Base-by-base conservation (phyloP, 2,329 filamentous ascomycete species). In the Paraphoma sp. region DNA sequence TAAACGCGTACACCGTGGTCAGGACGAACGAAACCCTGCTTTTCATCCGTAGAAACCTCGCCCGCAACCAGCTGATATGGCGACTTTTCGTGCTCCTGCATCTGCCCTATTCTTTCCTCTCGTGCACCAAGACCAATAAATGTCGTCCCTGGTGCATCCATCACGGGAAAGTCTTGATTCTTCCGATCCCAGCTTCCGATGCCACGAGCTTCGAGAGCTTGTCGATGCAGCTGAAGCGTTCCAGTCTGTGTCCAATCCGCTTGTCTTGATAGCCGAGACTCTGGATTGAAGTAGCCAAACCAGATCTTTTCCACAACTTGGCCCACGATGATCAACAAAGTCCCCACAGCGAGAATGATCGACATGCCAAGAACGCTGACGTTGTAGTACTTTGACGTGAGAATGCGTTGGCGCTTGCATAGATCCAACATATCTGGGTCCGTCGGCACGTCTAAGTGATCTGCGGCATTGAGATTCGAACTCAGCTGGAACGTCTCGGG, bases 331-430 rank as follows among this genome's bases (percentile, higher is more conserved):
- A 70, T 63, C 29, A 70, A 43, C 12, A 68, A 5, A 6, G 51
- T 48, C 36, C 68, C 65, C 9, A 68, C 52, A 6, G 44, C 38
- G 17, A 70, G 57, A 4, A 68, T 68, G 6, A 69, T 55, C 3
- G 45, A 49, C 57, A 71, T 60, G 14, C 67, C 68, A 5, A 71
- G 56, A 16, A 69, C 55, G 18, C 56, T 64, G 31, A 71, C 56
- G 16, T 48, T 56, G 33, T 57, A 59, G 53, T 66, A 64, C 2
- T 50, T 51, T 4, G 44, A 48, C 18, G 56, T 64, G 14, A 53
- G 51, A 4, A 67, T 62, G 49, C 68, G 67, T 45, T 67, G 64
- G 7, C 28, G 36, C 16, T 51, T 41, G 47, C 66, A 69, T 1
- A 68, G 51, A 2, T 51, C 48, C 12, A 50, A 47, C 49, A 60